phyloP scores from a whole-genome alignment of 805 yeast species.

The Nakazawaea pomicola region DNA sequence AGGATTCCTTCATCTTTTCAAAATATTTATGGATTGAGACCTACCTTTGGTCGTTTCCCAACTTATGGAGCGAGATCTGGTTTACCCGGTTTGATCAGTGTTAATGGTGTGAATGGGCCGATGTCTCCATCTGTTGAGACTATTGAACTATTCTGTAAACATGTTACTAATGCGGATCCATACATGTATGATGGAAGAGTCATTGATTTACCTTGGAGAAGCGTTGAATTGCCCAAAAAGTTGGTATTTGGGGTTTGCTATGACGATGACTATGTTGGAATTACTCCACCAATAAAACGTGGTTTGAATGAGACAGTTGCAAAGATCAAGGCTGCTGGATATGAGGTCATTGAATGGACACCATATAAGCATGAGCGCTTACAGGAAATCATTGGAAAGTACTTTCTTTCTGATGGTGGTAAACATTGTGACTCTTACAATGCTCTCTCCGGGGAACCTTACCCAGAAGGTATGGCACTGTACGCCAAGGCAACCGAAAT shows the following conservation, averaged over 20 bases:
- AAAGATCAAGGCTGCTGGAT: constrained; percentile 37
- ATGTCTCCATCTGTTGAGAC: constrained; percentile 33
- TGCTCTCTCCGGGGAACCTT: constrained; percentile 38
- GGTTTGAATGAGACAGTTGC: constrained; percentile 33
- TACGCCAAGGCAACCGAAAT: constrained; percentile 31
- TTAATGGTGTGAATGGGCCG: constrained; percentile 45
- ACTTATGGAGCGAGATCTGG: constrained; percentile 28
- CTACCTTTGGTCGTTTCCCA: constrained; percentile 42
- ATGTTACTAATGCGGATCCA: constrained; percentile 30
- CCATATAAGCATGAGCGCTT: constrained; percentile 33
- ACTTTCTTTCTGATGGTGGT: constrained; percentile 45
- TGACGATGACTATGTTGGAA: constrained; percentile 40
- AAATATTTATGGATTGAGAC: constrained; percentile 37
- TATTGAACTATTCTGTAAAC: constrained; percentile 29
- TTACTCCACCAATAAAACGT: constrained; percentile 45
- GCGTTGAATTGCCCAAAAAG: constrained; percentile 29
- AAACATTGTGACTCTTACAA: constrained; percentile 29
- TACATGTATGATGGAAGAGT: constrained; percentile 38
- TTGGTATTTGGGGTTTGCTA: constrained; percentile 35
- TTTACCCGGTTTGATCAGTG: constrained; percentile 34
- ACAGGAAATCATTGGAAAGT: constrained; percentile 26
- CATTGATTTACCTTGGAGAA: constrained; percentile 37
- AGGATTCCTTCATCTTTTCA: constrained; percentile 42
- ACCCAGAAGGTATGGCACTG: constrained; percentile 36
- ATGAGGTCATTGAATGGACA: constrained; percentile 45